A percentile compares a stretch with the other conserved stretches of the same genome.
Conservation (phyloP, 768 basidiomycete genomes). For the Agaricus blazei region DNA sequence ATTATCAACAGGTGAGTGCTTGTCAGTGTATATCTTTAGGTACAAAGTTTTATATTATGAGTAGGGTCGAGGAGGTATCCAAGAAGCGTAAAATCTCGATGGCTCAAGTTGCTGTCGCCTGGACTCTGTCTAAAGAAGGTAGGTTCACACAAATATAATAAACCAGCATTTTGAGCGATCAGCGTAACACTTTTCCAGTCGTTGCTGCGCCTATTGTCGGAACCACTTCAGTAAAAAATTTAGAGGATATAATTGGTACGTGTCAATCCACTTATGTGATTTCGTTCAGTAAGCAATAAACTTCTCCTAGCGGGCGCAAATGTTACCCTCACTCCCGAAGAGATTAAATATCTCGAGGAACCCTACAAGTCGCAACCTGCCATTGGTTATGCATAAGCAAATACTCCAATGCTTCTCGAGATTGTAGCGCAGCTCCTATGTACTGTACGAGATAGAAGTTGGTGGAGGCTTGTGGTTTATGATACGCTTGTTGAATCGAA, state of each 20-base stretch:
- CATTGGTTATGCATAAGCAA: conserved; percentile 32
- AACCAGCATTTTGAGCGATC: background rate
- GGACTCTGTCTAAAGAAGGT: conserved; percentile 41
- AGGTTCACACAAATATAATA: background rate
- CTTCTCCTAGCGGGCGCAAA: conserved; percentile 11
- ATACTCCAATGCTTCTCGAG: too few relatives aligned
- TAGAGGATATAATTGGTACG: conserved; percentile 47
- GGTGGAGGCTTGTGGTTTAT: too few relatives aligned
- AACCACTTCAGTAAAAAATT: conserved; percentile 43
- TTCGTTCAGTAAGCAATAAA: too few relatives aligned
- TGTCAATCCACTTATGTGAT: background rate
- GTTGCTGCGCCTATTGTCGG: conserved; percentile 60
- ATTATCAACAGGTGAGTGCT: conserved; percentile 33
- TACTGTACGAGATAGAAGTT: too few relatives aligned
- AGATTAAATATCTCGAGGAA: conserved; percentile 50
- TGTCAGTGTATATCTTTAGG: background rate
- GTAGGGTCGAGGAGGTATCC: conserved; percentile 50
- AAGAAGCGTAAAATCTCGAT: conserved; percentile 46
- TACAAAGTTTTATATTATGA: background rate
- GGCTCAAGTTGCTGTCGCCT: conserved; percentile 54
- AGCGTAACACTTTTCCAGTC: conserved; percentile 15
- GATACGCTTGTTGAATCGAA: too few relatives aligned
- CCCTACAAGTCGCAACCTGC: conserved; percentile 43
- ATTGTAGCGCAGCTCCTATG: too few relatives aligned
- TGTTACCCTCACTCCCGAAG: conserved; percentile 48